Evolutionary conservation across 306 rosid species (phyloP), one percentile per base, ranked within the genome.

Genomic region (Ziziphus jujuba): DNA sequence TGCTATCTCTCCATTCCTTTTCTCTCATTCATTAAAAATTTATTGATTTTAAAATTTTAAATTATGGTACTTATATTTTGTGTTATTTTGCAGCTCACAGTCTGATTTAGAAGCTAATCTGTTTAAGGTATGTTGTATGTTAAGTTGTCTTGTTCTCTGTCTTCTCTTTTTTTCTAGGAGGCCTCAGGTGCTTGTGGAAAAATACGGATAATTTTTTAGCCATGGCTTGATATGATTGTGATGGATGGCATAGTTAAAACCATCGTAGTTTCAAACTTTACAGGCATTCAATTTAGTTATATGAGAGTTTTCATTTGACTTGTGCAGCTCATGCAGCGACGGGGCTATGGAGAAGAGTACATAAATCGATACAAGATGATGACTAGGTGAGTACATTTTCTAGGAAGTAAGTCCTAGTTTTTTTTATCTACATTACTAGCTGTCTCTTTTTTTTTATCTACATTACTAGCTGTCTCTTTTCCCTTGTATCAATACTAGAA

Each of bases 261-360:
- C 4, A 28, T 28, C 4, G 33, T 4, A 28, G 4, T 28, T 28
- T 28, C 33, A 28, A 28, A 16, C 55, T 7, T 33, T 59, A 11
- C 61, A 20, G 53, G 43, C 28, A 58, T 23, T 25, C 44, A 21
- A 47, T 78, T 66, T 65, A 59, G 70, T 73, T 61, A 66, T 59
- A 59, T 28, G 56, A 72, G 58, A 67, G 48, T 70, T 48, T 77
- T 79, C 72, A 68, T 60, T 61, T 69, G 61, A 50, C 45, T 23
- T 25, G 65, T 75, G 73, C 93, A 93, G 97, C 95, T 93, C 70
- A 93, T 93, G 96, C 89, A 84, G 82, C 80, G 93, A 63, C 80
- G 95, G 48, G 99, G 99, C 56, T 93, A 83, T 67, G 96, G 89
- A 71, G 85, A 83, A 69, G 99, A 90, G 80, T 93, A 93, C 77